Conservation (phyloP, 2,329 filamentous ascomycete genomes). For the Fonsecaea multimorphosa region DNA sequence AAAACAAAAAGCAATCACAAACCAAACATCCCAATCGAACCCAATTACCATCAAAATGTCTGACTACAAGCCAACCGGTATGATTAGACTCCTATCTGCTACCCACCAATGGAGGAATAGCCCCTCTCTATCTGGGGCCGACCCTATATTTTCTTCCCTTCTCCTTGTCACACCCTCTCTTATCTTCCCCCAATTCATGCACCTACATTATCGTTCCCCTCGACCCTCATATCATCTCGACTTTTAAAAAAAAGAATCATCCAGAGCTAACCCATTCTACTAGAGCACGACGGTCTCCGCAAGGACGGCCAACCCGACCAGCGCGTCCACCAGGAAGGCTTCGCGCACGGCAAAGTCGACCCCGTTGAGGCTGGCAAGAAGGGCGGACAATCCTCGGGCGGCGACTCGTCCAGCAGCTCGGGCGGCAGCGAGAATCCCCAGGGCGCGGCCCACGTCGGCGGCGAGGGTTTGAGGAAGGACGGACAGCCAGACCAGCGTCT, state of each 20-base stretch:
- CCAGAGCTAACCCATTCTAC: neutral
- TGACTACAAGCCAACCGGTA: conserved; percentile 40
- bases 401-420: conserved; percentile 4
- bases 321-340: conserved; percentile 31
- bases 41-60: conserved; percentile 33
- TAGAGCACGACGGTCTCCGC: conserved; percentile 39
- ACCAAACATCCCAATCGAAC: conserved; percentile 16
- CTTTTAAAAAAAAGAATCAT: neutral
- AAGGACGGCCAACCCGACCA: conserved; percentile 36
- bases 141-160: neutral
- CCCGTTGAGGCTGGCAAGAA: conserved; percentile 38
- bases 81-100: neutral
- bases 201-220: too few relatives aligned
- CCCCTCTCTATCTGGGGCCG: neutral
- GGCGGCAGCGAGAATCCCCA: conserved; percentile 22
- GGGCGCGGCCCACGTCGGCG: conserved; percentile 27
- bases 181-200: too few relatives aligned
- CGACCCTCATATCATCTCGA: neutral
- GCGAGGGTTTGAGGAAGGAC: conserved; percentile 35
- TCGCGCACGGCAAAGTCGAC: conserved; percentile 39
- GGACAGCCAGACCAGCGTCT: conserved; percentile 36
- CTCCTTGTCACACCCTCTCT: too few relatives aligned
- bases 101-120: too few relatives aligned
- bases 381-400: conserved; percentile 32
- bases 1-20: neutral